Evolutionary conservation across 1,284 basidiomycete genomes (phyloP).

Genomic region (Microbotryum intermedium): DNA sequence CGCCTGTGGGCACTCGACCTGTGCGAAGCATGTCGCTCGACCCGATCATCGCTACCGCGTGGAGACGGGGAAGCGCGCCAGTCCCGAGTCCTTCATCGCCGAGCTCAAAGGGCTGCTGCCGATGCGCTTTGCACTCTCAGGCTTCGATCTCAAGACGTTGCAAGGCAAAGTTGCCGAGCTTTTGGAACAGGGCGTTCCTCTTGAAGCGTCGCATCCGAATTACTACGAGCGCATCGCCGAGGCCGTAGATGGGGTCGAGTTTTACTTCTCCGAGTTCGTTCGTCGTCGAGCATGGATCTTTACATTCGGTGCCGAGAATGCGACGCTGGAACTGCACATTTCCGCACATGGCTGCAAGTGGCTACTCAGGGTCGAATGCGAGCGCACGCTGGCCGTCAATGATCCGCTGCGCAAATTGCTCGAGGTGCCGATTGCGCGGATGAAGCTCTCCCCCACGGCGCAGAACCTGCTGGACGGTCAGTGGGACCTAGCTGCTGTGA

Average conservation of each 20-base stretch:
- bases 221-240: conserved; percentile 36
- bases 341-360: conserved; percentile 73
- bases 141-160: conserved; percentile 40
- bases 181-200: conserved; percentile 2
- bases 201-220: neutral
- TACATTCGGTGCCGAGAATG: conserved; percentile 63
- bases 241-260: conserved; percentile 52
- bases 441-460: conserved; percentile 43
- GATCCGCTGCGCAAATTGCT: conserved; percentile 67
- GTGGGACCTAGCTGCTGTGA: conserved; percentile 78
- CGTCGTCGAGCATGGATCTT: conserved; percentile 81
- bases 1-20: conserved; percentile 71
- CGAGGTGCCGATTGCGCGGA: conserved; percentile 67
- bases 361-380: conserved; percentile 59
- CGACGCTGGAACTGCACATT: conserved; percentile 65
- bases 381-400: conserved; percentile 50
- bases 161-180: conserved; percentile 4
- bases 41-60: conserved; percentile 68
- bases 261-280: conserved; percentile 76
- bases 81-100: conserved; percentile 63
- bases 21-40: conserved; percentile 75
- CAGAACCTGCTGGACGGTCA: conserved; percentile 54
- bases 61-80: conserved; percentile 45
- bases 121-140: conserved; percentile 65
- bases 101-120: conserved; percentile 72